These are phyloP conservation scores for Nemania serpens DNA, from an alignment of 2,329 filamentous ascomycete genomes.

Conservation along the genomic window DNA sequence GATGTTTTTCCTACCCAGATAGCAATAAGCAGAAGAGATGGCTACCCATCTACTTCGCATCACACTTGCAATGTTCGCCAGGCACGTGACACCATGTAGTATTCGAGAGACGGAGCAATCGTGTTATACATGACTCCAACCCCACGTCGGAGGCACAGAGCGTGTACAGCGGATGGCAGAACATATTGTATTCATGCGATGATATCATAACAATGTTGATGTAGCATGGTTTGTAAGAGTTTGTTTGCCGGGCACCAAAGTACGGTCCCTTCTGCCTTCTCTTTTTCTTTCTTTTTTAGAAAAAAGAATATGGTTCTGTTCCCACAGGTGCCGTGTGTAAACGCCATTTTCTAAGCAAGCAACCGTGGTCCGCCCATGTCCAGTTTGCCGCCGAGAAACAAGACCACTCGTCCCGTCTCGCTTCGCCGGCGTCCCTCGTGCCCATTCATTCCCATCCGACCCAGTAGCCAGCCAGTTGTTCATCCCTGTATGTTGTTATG, in stretches of 20 bases:
- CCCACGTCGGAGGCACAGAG: background rate
- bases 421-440: background rate
- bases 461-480: slow-evolving; percentile 15
- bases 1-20: background rate
- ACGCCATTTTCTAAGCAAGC: slow-evolving; percentile 13
- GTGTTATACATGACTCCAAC: background rate
- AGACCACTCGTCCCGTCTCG: background rate
- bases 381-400: background rate
- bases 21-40: background rate
- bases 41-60: background rate
- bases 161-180: background rate
- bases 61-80: background rate
- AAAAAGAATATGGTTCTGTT: background rate
- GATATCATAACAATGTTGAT: slow-evolving; percentile 14
- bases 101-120: background rate
- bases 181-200: background rate
- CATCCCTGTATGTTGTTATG: slow-evolving; percentile 3
- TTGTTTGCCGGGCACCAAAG: slow-evolving; percentile 2
- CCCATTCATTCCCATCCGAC: slow-evolving; percentile 1
- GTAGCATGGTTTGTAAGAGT: slow-evolving; percentile 12
- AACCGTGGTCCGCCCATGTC: slow-evolving; percentile 18
- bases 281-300: background rate
- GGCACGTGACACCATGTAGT: background rate
- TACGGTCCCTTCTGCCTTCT: slow-evolving; percentile 10
- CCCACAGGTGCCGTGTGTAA: slow-evolving; percentile 5